Evolutionary conservation across 2,329 filamentous ascomycete genomes (phyloP), one percentile per base, ranked within the genome.

Genomic region (Cadophora sp.): DNA sequence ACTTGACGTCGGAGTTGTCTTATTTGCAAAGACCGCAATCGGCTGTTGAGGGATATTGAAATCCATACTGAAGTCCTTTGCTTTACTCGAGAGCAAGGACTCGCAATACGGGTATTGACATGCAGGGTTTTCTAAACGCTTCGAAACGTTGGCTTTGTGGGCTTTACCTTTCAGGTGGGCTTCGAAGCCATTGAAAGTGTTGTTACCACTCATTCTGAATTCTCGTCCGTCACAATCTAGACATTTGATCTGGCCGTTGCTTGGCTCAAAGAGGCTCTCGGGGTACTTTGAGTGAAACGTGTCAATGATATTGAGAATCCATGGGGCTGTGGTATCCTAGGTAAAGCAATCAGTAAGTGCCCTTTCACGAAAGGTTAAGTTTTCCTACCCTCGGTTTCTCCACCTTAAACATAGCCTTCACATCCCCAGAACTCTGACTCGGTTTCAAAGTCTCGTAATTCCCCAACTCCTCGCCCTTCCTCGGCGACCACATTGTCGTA

Each of bases 221-320:
- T 39, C 36, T 1, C 36, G 36, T 1, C 36, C 36, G 1, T 13
- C 48, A 39, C 66, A 67, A 18, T 67, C 61, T 1, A 59, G n/a
- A 11, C 66, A 67, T 45, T 58, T 62, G 5, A 67, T 60, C 36
- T 24, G 27, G 7, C 66, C 66, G 50, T 67, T 64, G 3, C 61
- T 33, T 8, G 66, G 48, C 18, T 41, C 24, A 43, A 67, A 64
- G 1, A 18, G 24, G 20, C 63, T 59, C 16, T 64, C 45, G 7
- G 66, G 48, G 56, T 67, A 64, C n/a, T 53, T 66, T 0, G 43
- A 39, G 24, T 51, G 59, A 0, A 66, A 20, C 16, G 7, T 48
- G 18, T 53, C 59, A 18, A 66, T 22, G 6, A 59, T 16, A n/a
- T 24, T n/a, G 24, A 33, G 45, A 20, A 62, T 16, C 24, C 30